Evolutionary conservation across 768 basidiomycete genomes (phyloP), one percentile per base, ranked within the genome.

Genomic region (Agaricus blazei): DNA sequence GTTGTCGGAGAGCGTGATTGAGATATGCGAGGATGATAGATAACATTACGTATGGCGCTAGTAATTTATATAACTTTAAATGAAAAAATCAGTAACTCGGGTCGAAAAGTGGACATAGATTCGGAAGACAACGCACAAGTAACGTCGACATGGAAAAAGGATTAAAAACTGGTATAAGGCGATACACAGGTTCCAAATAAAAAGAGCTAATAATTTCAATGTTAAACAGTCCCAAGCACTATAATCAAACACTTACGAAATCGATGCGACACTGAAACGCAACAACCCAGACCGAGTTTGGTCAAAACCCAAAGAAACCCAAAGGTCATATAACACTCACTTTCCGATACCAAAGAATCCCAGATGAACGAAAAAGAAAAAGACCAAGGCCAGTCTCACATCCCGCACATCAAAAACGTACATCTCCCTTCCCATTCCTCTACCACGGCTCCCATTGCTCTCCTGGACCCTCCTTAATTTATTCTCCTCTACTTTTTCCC

Each of bases 271-370:
- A 61, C 88, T 92, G 49, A 56, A 27, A 60, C 14, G 50, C 4
- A 37, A 27, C 47, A 37, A 48, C 37, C 12, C 38, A n/a, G 12
- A 31, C 34, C 3, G 11, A 34, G 34, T 34, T 11, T 6, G 19
- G 19, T 6, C 1, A 34, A 34, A 34, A 34, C 7, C 7, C 7
- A 15, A 36, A 38, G 23, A 27, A 28, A 43, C 34, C 3, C 7
- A 15, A 51, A 5, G 44, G 1, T 19, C 34, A 9, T 3, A 12
- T 14, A 11, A 9, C n/a, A 76, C 87, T 61, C 70, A 88, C 87
- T 88, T 90, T 73, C 88, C 88, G 37, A 82, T 89, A 7, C 90
- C 90, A 64, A 91, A 92, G 68, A 92, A 93, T 2, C 84, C 91
- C 41, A 90, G 81, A 62, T 94, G 91, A 6, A 93, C 85, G 60